Percentiles rank a stretch among this genome's conserved stretches.
Evolutionary conservation across 495 filamentous ascomycete species (phyloP).

Genomic region (Sphaerosporella brunnea): DNA sequence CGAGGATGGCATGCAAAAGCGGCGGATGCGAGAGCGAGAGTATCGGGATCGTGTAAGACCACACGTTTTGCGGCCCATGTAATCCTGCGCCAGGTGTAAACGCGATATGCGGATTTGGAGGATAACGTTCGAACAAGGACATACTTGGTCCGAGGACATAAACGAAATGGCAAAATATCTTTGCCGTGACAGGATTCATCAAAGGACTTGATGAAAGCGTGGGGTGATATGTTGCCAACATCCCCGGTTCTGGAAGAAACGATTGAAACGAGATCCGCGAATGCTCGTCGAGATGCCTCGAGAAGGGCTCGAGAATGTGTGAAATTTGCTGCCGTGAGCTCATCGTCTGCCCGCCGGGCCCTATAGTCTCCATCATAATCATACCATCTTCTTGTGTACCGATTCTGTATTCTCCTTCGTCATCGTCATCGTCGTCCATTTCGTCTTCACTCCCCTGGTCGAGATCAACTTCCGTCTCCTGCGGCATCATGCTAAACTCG

Average conservation of each 20-base stretch:
- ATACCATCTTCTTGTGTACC: slow-evolving; percentile 16
- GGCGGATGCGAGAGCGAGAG: slow-evolving; percentile 68
- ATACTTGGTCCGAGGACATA: slow-evolving; percentile 73
- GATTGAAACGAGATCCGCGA: slow-evolving; percentile 43
- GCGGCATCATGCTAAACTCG: background rate
- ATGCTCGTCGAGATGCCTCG: slow-evolving; percentile 21
- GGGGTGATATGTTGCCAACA: slow-evolving; percentile 64
- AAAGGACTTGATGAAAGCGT: slow-evolving; percentile 60
- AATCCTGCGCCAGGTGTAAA: slow-evolving; percentile 23
- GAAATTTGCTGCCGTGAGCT: slow-evolving; percentile 23
- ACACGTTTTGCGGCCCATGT: slow-evolving; percentile 25
- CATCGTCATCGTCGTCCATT: slow-evolving; percentile 38
- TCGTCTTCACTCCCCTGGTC: slow-evolving; percentile 57
- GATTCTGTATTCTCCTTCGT: slow-evolving; percentile 28
- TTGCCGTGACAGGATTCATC: slow-evolving; percentile 63
- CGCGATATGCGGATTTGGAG: slow-evolving; percentile 42
- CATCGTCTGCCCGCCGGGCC: slow-evolving; percentile 27
- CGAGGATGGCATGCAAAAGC: slow-evolving; percentile 80
- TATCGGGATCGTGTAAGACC: slow-evolving; percentile 59
- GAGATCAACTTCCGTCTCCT: slow-evolving; percentile 23
- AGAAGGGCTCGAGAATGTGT: slow-evolving; percentile 18
- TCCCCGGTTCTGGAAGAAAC: slow-evolving; percentile 47
- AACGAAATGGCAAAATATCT: slow-evolving; percentile 84
- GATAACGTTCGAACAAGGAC: slow-evolving; percentile 73
- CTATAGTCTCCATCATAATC: slow-evolving; percentile 25